These are phyloP conservation scores for Coleophoma eucalyptorum DNA, from an alignment of 2,329 filamentous ascomycete genomes.

Conservation along the genomic window DNA sequence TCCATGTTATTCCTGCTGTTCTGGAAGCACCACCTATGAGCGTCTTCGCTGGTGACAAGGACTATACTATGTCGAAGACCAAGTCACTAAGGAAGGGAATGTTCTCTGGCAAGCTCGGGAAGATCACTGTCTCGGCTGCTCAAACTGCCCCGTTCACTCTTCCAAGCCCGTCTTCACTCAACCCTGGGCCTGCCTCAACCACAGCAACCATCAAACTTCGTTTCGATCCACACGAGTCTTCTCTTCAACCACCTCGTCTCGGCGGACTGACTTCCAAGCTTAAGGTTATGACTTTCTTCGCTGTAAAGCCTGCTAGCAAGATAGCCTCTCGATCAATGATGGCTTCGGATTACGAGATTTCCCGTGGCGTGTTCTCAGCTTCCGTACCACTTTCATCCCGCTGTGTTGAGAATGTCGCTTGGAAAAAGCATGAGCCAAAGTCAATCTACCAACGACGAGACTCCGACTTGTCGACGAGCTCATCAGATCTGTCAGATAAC, in stretches of 20 bases:
- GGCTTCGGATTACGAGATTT: slow-evolving; percentile 15
- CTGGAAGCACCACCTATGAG: slow-evolving; percentile 25
- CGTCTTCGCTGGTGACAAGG: slow-evolving; percentile 11
- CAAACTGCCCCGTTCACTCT: slow-evolving; percentile 25
- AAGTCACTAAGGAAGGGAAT: slow-evolving; percentile 26
- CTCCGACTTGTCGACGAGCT: slow-evolving; percentile 22
- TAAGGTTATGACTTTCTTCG: slow-evolving; percentile 22
- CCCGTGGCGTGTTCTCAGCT: slow-evolving; percentile 19
- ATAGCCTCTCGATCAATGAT: slow-evolving; percentile 16
- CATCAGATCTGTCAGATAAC: slow-evolving; percentile 18
- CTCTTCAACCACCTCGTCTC: slow-evolving; percentile 23
- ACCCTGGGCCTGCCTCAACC: slow-evolving; percentile 13
- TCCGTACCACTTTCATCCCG: slow-evolving; percentile 23
- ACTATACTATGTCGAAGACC: slow-evolving; percentile 21
- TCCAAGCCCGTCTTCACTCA: slow-evolving; percentile 13
- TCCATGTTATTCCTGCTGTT: slow-evolving; percentile 22
- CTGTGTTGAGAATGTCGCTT: slow-evolving; percentile 25
- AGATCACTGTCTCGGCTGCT: slow-evolving; percentile 23
- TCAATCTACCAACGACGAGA: slow-evolving; percentile 15
- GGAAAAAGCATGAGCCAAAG: slow-evolving; percentile 20
- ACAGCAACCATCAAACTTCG: slow-evolving; percentile 25
- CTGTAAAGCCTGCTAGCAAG: slow-evolving; percentile 11
- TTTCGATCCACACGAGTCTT: slow-evolving; percentile 23
- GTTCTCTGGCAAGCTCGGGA: slow-evolving; percentile 28
- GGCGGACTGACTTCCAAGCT: slow-evolving; percentile 25